Conservation (phyloP, 495 filamentous ascomycete genomes). For the Alectoria sarmentosa region DNA sequence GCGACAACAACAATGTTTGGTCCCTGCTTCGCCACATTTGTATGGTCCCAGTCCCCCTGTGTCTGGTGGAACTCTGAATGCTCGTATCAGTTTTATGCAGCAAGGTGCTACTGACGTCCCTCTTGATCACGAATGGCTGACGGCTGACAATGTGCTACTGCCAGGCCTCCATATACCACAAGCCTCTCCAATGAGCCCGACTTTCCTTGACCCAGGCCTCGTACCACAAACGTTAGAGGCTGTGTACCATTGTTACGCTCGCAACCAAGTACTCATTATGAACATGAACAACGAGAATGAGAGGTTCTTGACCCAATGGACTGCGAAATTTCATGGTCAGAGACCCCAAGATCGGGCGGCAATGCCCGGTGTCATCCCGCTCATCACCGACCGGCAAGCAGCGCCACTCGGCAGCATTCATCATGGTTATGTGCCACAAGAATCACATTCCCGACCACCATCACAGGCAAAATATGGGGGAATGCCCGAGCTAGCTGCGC, state of each 20-base stretch:
- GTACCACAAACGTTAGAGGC: conserved; percentile 13
- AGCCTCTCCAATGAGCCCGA: conserved; percentile 19
- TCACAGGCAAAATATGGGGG: not conserved
- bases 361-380: not conserved
- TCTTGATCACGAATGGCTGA: no score
- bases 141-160: not conserved
- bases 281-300: conserved; percentile 14
- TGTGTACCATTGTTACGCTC: conserved; percentile 7
- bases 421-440: conserved; percentile 4
- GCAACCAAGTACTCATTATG: conserved; percentile 8
- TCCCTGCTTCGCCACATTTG: conserved; percentile 2
- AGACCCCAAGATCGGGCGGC: conserved; percentile 1
- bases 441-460: not conserved
- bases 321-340: not conserved
- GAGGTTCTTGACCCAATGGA: conserved; percentile 6
- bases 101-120: not conserved
- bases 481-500: not conserved
- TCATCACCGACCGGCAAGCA: not conserved
- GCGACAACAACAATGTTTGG: conserved; percentile 4
- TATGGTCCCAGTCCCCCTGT: not conserved
- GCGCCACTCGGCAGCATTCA: not conserved
- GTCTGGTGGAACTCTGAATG: conserved; percentile 4
- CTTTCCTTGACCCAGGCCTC: conserved; percentile 20
- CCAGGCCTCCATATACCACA: conserved; percentile 8
- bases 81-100: conserved; percentile 1